These are phyloP conservation scores for Leccinum subrobustum DNA, from an alignment of 1,284 basidiomycete species.

Conservation along the genomic window DNA sequence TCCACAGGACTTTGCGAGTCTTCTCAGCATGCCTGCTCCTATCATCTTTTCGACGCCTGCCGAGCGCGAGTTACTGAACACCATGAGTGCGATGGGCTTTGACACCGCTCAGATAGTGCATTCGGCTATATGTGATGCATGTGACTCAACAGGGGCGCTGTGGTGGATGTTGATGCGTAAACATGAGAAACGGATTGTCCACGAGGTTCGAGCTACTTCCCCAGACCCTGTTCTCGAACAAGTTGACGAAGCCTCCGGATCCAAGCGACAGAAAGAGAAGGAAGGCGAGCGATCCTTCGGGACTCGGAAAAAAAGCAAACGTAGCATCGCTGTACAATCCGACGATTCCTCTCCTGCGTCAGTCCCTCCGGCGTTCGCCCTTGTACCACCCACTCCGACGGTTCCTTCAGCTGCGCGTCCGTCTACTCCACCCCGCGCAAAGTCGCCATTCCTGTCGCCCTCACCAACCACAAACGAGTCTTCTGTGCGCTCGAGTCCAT, in stretches of 20 bases:
- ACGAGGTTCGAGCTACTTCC: slow-evolving; percentile 29
- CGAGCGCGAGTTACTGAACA: slow-evolving; percentile 81
- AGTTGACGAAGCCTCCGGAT: slow-evolving; percentile 21
- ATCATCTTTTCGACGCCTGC: slow-evolving; percentile 83
- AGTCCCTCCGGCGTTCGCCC: slow-evolving; percentile 61
- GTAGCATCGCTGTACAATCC: slow-evolving; percentile 27
- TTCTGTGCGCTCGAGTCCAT: slow-evolving; percentile 55
- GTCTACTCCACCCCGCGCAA: slow-evolving; percentile 54
- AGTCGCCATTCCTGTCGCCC: slow-evolving; percentile 61
- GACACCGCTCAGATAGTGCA: slow-evolving; percentile 95
- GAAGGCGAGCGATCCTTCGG: slow-evolving; percentile 22
- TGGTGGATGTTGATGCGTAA: slow-evolving; percentile 97
- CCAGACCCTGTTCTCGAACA: slow-evolving; percentile 32
- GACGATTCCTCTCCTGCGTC: slow-evolving; percentile 47
- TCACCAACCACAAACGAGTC: slow-evolving; percentile 54
- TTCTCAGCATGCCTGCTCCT: slow-evolving; percentile 70
- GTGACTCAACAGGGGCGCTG: slow-evolving; percentile 86
- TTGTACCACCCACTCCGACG: slow-evolving; percentile 75
- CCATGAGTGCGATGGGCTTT: slow-evolving; percentile 77
- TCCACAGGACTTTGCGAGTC: slow-evolving; percentile 67
- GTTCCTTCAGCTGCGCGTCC: slow-evolving; percentile 39
- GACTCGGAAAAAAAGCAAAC: slow-evolving; percentile 27
- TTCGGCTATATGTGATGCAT: slow-evolving; percentile 88
- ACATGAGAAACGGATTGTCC: slow-evolving; percentile 60
- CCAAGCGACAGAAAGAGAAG: slow-evolving; percentile 34